Evolutionary conservation across 1,284 basidiomycete species (phyloP).

Genomic region (Apiotrichum brassicae): DNA sequence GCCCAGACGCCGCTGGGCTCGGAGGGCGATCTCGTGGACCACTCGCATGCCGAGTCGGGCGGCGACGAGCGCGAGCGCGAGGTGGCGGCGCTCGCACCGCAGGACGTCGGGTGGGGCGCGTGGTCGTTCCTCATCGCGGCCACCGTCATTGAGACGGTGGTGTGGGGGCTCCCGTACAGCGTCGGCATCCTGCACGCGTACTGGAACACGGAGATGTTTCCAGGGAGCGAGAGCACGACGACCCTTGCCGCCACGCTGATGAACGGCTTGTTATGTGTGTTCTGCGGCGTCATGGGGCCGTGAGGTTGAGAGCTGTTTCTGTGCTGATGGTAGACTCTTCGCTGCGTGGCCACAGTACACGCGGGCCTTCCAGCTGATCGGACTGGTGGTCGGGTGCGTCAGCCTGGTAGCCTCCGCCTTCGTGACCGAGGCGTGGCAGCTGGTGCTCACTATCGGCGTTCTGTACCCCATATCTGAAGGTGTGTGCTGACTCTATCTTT

Average conservation of each 20-base stretch:
- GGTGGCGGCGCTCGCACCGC: conserved; percentile 28
- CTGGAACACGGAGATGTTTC: conserved; percentile 36
- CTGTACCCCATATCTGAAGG: conserved; percentile 38
- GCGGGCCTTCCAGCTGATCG: conserved; percentile 23
- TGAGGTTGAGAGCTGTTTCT: conserved; percentile 13
- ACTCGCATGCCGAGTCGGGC: too few species aligned
- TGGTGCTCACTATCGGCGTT: conserved; percentile 40
- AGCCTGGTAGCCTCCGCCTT: conserved; percentile 33
- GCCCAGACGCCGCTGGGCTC: too few species aligned
- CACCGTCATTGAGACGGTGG: conserved; percentile 35
- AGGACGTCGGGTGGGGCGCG: conserved; percentile 38
- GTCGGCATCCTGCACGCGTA: conserved; percentile 44
- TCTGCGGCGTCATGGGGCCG: conserved; percentile 31
- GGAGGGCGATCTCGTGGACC: too few species aligned
- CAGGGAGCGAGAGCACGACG: neutral
- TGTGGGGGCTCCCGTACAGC: conserved; percentile 44
- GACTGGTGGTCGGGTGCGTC: conserved; percentile 21
- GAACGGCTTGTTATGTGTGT: conserved; percentile 40
- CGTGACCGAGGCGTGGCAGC: conserved; percentile 37
- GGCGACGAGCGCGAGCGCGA: neutral
- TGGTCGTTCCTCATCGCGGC: conserved; percentile 43
- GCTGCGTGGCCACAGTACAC: conserved; percentile 24
- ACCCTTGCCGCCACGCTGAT: conserved; percentile 40
- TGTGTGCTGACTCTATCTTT: conserved; percentile 9
- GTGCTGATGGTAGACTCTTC: conserved; percentile 18